These are phyloP conservation scores for Solanum clarkiae DNA, from an alignment of 257 asterid species.

Conservation along the genomic window DNA sequence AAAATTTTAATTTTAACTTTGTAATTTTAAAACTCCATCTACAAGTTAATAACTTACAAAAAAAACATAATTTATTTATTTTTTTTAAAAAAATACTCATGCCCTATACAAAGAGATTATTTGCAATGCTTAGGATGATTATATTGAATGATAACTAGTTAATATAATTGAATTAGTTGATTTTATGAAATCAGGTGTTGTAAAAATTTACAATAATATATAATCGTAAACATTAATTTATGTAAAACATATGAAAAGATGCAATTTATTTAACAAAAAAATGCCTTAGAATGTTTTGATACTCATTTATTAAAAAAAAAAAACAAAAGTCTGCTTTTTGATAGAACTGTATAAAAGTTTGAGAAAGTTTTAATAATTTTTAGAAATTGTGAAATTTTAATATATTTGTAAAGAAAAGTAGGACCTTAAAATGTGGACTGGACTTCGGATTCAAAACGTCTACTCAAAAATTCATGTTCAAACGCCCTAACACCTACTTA, in stretches of 20 bases:
- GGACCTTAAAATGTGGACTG: background rate
- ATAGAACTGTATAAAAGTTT: background rate
- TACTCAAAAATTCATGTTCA: background rate
- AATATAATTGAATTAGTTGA: background rate
- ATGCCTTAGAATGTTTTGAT: too few relatives aligned
- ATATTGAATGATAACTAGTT: background rate
- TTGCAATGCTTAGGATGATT: background rate
- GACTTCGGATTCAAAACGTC: too few relatives aligned
- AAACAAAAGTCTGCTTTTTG: too few relatives aligned
- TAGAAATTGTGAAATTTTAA: background rate
- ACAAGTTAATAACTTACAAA: background rate
- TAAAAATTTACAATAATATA: background rate
- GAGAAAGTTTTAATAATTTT: background rate
- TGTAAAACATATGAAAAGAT: background rate
- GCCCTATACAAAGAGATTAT: background rate
- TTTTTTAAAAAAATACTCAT: background rate
- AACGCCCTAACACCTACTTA: background rate
- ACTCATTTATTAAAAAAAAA: too few relatives aligned
- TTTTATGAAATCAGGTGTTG: too few relatives aligned
- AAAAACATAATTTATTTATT: background rate
- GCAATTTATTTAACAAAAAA: too few relatives aligned
- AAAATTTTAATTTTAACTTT: background rate
- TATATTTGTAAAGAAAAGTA: background rate
- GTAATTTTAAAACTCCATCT: background rate
- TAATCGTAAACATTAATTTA: background rate